phyloP scores from a whole-genome alignment of 768 basidiomycete genomes.

The Kondoa subrosea region DNA sequence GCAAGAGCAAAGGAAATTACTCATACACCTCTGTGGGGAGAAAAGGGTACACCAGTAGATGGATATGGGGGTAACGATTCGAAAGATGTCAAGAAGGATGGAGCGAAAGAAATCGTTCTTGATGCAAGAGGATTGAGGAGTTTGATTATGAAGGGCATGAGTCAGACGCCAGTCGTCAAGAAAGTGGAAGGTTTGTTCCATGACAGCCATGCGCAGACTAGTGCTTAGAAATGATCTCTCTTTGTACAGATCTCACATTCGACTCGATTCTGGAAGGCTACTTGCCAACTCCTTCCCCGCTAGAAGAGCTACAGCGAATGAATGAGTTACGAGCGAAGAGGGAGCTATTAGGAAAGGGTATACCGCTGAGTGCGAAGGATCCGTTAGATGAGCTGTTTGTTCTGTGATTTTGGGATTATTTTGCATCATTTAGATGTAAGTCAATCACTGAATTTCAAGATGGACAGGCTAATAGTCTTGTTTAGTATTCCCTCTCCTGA shows the following conservation, averaged over 20 bases:
- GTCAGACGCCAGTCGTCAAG: background rate
- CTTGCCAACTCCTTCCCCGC: background rate
- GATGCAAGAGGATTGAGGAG: background rate
- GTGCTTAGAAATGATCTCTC: background rate
- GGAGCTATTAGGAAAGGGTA: background rate
- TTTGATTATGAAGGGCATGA: constrained; percentile 2
- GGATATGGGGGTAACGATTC: too few species aligned
- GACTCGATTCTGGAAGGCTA: background rate
- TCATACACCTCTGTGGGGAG: background rate
- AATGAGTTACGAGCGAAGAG: background rate
- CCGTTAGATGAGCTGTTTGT: background rate
- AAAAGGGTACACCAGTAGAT: background rate
- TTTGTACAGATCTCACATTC: background rate
- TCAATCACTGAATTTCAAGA: too few species aligned
- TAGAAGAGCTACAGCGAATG: background rate
- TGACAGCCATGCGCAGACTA: too few species aligned
- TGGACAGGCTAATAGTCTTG: too few species aligned
- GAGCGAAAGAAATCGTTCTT: background rate
- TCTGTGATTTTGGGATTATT: background rate
- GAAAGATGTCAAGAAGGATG: too few species aligned
- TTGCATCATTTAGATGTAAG: too few species aligned
- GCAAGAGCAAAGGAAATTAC: background rate
- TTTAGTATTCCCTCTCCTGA: too few species aligned
- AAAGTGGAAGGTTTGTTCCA: background rate
- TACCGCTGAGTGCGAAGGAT: background rate